These are phyloP conservation scores for Friedmanniomyces endolithicus DNA, from an alignment of 495 filamentous ascomycete species.

Conservation along the genomic window DNA sequence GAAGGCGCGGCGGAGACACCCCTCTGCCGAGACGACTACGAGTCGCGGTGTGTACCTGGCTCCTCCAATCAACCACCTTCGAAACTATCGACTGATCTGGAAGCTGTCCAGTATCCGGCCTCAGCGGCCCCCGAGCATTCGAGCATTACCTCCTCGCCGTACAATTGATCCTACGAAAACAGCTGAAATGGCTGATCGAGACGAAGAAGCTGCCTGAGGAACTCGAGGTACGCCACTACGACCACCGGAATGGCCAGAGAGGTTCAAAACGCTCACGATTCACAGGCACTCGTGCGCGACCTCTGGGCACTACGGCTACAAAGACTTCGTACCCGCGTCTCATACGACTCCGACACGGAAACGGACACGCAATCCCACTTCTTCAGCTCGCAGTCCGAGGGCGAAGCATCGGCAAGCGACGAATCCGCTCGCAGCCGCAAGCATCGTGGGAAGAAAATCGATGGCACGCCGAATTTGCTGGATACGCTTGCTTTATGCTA, in stretches of 20 bases:
- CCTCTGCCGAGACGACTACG: conserved; percentile 12
- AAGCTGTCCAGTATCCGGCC: conserved; percentile 12
- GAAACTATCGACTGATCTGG: neutral
- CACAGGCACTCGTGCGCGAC: conserved; percentile 44
- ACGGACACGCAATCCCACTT: conserved; percentile 18
- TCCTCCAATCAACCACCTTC: neutral
- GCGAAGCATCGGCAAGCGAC: conserved; percentile 13
- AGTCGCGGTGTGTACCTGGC: conserved; percentile 37
- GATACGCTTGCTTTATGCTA: conserved; percentile 58
- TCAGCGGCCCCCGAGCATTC: conserved; percentile 48
- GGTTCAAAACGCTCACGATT: neutral
- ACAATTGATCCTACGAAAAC: conserved; percentile 74
- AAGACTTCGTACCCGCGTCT: conserved; percentile 30
- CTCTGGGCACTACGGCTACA: conserved; percentile 58
- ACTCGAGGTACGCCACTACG: conserved; percentile 41
- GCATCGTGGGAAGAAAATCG: conserved; percentile 17
- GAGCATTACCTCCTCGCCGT: conserved; percentile 72
- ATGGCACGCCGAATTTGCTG: conserved; percentile 44
- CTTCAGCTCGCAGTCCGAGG: conserved; percentile 42
- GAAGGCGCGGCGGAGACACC: conserved; percentile 41
- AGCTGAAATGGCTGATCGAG: conserved; percentile 51
- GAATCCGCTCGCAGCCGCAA: neutral
- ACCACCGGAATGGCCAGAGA: too few species aligned
- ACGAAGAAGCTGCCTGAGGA: conserved; percentile 49
- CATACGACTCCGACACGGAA: conserved; percentile 21